These are phyloP conservation scores for Triglochin maritima DNA, from an alignment of 106 monocot genomes.

Conservation along the genomic window DNA sequence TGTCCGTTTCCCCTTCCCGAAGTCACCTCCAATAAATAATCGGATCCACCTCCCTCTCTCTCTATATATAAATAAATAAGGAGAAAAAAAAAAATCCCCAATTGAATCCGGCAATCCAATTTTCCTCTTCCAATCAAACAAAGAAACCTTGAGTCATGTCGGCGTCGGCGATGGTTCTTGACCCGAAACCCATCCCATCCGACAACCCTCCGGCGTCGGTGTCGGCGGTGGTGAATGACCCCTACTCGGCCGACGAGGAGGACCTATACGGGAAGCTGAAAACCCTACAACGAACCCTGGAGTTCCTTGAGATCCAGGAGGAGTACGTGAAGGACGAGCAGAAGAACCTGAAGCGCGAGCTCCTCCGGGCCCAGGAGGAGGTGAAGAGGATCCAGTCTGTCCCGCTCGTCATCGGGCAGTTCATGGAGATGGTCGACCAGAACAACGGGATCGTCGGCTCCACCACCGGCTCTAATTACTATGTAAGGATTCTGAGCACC, in stretches of 20 bases:
- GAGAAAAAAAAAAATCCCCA: too few species aligned
- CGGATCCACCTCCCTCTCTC: too few species aligned
- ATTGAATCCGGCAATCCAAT: too few species aligned
- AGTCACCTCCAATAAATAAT: too few species aligned
- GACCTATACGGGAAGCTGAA: slow-evolving; percentile 85
- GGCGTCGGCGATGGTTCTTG: slow-evolving; percentile 39
- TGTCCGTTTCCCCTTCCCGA: too few species aligned
- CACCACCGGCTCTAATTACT: slow-evolving; percentile 96
- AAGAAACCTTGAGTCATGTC: slow-evolving; percentile 21
- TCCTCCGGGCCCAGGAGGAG: slow-evolving; percentile 95
- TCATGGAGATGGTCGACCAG: slow-evolving; percentile 99
- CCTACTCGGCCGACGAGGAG: slow-evolving; percentile 33
- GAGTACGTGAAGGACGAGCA: slow-evolving; percentile 99
- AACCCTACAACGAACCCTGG: slow-evolving; percentile 71
- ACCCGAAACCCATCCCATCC: slow-evolving; percentile 25
- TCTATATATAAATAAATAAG: too few species aligned
- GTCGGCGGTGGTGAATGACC: slow-evolving; percentile 7
- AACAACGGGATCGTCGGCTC: slow-evolving; percentile 98
- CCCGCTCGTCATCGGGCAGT: slow-evolving; percentile 97
- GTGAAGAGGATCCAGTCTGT: slow-evolving; percentile 99
- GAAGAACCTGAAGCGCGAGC: slow-evolving; percentile 99
- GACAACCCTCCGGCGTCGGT: slow-evolving; percentile 23
- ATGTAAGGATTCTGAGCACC: slow-evolving; percentile 87
- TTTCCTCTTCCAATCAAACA: too few species aligned
- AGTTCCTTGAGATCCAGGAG: slow-evolving; percentile 96